A percentile compares a stretch with the other conserved stretches of the same genome.
Conservation (phyloP, 495 filamentous ascomycete species). For the Hypoxylon subgilvum region DNA sequence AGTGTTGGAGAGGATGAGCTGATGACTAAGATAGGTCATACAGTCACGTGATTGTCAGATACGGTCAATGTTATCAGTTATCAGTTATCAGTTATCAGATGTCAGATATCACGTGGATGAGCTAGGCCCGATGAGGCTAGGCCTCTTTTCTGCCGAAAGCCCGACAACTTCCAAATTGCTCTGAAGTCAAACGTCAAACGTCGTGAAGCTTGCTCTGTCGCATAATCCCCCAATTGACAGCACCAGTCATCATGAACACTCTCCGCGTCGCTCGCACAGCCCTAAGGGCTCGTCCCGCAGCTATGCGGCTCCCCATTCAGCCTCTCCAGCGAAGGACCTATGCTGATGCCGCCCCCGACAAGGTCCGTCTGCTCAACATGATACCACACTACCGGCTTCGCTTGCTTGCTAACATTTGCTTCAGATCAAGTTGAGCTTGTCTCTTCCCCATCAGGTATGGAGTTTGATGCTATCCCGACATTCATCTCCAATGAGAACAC, state of each 20-base stretch:
- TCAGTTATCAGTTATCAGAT: constrained; percentile 16
- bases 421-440: constrained; percentile 97
- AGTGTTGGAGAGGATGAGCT: too few relatives aligned
- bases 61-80: not conserved
- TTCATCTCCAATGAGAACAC: not conserved
- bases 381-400: not conserved
- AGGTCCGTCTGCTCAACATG: constrained; percentile 49
- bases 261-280: constrained; percentile 87
- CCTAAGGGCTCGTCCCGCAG: constrained; percentile 75
- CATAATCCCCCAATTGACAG: constrained; percentile 55
- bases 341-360: constrained; percentile 89
- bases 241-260: constrained; percentile 78
- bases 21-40: constrained; percentile 21
- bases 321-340: constrained; percentile 85
- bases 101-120: constrained; percentile 22
- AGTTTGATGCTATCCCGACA: not conserved
- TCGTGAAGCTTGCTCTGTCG: constrained; percentile 43
- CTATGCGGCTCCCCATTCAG: constrained; percentile 71
- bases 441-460: constrained; percentile 96
- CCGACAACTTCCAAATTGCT: constrained; percentile 53
- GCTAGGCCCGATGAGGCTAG: constrained; percentile 27
- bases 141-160: constrained; percentile 42
- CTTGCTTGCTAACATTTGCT: constrained; percentile 36
- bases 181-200: constrained; percentile 39
- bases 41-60: constrained; percentile 15